Conservation (phyloP, 176 grass and related monocot genomes). For the Paspalum vaginatum region DNA sequence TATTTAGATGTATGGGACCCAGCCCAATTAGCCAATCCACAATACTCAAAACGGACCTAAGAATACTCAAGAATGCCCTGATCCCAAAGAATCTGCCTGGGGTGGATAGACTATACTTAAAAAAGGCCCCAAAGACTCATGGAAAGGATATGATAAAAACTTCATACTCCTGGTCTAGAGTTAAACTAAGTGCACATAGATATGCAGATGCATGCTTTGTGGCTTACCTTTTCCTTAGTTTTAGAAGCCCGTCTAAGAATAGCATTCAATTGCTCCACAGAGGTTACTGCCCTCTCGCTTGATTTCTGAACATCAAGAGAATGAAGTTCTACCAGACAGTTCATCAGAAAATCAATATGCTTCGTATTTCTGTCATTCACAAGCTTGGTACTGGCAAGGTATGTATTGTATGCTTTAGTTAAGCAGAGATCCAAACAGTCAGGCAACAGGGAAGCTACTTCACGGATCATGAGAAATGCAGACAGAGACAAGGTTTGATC, state of each 20-base stretch:
- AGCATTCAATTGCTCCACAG: constrained; percentile 68
- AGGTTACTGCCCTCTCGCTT: constrained; percentile 55
- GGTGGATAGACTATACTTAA: constrained; percentile 5
- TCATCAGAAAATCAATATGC: constrained; percentile 67
- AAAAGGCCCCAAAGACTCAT: background rate
- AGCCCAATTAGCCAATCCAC: background rate
- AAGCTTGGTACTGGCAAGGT: constrained; percentile 75
- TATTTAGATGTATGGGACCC: background rate
- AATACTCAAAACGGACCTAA: background rate
- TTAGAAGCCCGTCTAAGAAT: constrained; percentile 70
- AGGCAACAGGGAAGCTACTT: constrained; percentile 64
- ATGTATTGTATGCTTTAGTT: constrained; percentile 68
- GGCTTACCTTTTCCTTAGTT: constrained; percentile 74
- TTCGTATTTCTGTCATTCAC: constrained; percentile 64
- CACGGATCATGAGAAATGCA: constrained; percentile 72
- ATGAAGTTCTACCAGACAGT: constrained; percentile 78
- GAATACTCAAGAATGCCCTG: background rate
- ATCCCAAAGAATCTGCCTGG: background rate
- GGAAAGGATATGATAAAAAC: constrained; percentile 13
- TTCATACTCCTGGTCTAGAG: background rate
- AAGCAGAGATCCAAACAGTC: constrained; percentile 76
- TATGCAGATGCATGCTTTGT: background rate
- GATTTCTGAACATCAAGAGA: constrained; percentile 80
- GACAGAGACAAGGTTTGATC: constrained; percentile 68
- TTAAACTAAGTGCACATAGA: constrained; percentile 8